Percentiles rank a stretch among this genome's conserved stretches.
Conservation (phyloP, 768 basidiomycete species). For the Daedaleopsis nitida region DNA sequence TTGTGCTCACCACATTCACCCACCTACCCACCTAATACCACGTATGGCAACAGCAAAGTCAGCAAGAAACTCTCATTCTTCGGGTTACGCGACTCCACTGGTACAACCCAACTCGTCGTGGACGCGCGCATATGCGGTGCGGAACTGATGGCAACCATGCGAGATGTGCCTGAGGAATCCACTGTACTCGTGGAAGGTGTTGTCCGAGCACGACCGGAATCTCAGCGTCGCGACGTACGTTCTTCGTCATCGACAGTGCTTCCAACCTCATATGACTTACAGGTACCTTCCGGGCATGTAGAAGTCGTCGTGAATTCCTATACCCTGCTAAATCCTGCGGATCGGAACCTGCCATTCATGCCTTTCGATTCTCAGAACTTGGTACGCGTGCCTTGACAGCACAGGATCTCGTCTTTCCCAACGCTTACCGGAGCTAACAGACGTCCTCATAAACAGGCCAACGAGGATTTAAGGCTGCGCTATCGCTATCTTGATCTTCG, state of each 20-base stretch:
- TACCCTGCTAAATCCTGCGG: constrained; percentile 80
- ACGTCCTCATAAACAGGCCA: constrained; percentile 59
- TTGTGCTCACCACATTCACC: constrained; percentile 14
- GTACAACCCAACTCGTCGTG: constrained; percentile 78
- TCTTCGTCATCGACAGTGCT: not conserved
- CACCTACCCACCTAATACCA: not conserved
- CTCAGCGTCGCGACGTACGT: constrained; percentile 60
- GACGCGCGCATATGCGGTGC: constrained; percentile 36
- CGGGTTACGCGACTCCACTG: constrained; percentile 78
- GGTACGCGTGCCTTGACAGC: constrained; percentile 46
- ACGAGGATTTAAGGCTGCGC: constrained; percentile 82
- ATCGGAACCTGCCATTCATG: constrained; percentile 73
- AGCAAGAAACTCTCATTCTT: constrained; percentile 79
- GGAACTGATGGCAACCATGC: constrained; percentile 45
- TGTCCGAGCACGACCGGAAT: constrained; percentile 63
- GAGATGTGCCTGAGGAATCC: constrained; percentile 74
- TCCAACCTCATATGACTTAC: constrained; percentile 6
- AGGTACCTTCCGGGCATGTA: constrained; percentile 72
- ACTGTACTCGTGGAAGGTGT: constrained; percentile 73
- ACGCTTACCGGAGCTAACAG: constrained; percentile 2
- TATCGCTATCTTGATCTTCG: constrained; percentile 91
- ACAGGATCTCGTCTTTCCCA: not conserved
- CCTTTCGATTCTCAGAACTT: constrained; percentile 77
- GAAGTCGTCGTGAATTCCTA: constrained; percentile 76
- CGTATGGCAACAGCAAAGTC: constrained; percentile 54